Percentiles rank a stretch among this genome's conserved stretches.
These are phyloP conservation scores for Stagonosporopsis tanaceti DNA, from an alignment of 2,329 filamentous ascomycete species.

Conservation along the genomic window DNA sequence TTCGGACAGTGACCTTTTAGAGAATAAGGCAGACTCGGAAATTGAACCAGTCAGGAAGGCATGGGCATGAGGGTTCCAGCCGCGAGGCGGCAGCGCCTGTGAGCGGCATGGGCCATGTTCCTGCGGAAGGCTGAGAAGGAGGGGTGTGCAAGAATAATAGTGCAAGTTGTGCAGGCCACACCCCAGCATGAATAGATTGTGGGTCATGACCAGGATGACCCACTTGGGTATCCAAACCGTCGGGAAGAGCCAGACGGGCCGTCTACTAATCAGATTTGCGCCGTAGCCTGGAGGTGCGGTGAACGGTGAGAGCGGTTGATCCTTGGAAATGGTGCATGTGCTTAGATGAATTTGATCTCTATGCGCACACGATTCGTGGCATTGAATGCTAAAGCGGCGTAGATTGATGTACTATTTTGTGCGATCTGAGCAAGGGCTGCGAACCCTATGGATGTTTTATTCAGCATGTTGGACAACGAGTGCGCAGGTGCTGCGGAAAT, in stretches of 20 bases:
- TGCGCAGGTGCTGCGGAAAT: conserved; percentile 28
- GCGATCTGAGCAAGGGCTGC: background rate
- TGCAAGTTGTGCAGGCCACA: conserved; percentile 25
- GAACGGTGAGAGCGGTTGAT: conserved; percentile 29
- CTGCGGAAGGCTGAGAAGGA: conserved; percentile 35
- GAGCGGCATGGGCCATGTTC: conserved; percentile 43
- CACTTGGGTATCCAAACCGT: conserved; percentile 31
- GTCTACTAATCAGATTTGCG: conserved; percentile 42
- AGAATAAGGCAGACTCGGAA: conserved; percentile 49
- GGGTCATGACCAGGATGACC: conserved; percentile 34
- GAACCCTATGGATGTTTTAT: background rate
- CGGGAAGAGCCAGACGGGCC: conserved; percentile 47
- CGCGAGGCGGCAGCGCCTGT: conserved; percentile 48
- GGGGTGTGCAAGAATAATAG: conserved; percentile 26
- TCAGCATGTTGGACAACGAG: conserved; percentile 3
- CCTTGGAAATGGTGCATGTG: conserved; percentile 12
- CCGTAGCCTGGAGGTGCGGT: conserved; percentile 41
- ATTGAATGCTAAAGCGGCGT: background rate
- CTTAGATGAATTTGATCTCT: conserved; percentile 10
- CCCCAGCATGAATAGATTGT: conserved; percentile 26
- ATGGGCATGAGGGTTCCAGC: conserved; percentile 33
- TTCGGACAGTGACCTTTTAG: conserved; percentile 43
- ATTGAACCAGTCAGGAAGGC: conserved; percentile 41
- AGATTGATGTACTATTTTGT: conserved; percentile 1
- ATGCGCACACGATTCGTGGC: conserved; percentile 5